Conservation (phyloP, 176 grass and related monocot genomes). For the Aegilops speltoides region DNA sequence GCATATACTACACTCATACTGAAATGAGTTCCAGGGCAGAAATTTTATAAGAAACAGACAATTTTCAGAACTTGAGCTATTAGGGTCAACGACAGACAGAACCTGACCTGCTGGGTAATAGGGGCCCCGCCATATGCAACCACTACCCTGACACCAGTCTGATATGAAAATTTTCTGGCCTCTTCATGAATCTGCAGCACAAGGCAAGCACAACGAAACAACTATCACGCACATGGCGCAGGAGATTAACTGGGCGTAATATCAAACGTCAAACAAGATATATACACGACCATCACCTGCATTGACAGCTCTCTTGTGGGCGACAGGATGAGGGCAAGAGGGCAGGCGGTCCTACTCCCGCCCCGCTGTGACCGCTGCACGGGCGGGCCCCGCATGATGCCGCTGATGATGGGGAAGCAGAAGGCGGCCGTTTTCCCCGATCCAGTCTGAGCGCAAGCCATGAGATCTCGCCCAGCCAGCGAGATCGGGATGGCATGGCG, state of each 20-base stretch:
- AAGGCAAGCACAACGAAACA: background rate
- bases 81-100: background rate
- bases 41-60: background rate
- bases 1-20: background rate
- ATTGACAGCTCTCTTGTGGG: conserved; percentile 94
- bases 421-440: conserved; percentile 93
- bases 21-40: background rate
- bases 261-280: background rate
- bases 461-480: conserved; percentile 69
- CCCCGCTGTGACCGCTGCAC: conserved; percentile 16
- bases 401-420: conserved; percentile 94
- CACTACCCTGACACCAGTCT: conserved; percentile 90
- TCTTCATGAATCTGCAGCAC: conserved; percentile 87
- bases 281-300: conserved; percentile 41
- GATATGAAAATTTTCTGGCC: conserved; percentile 85
- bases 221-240: background rate
- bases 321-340: conserved; percentile 82
- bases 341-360: conserved; percentile 55
- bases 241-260: background rate
- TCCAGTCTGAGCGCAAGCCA: conserved; percentile 94
- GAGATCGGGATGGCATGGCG: conserved; percentile 88
- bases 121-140: conserved; percentile 97
- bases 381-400: conserved; percentile 66
- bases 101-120: conserved; percentile 81
- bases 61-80: background rate